Evolutionary conservation across 345 rosid genomes (phyloP), one percentile per base, ranked within the genome.

Genomic region (Mercurialis annua): DNA sequence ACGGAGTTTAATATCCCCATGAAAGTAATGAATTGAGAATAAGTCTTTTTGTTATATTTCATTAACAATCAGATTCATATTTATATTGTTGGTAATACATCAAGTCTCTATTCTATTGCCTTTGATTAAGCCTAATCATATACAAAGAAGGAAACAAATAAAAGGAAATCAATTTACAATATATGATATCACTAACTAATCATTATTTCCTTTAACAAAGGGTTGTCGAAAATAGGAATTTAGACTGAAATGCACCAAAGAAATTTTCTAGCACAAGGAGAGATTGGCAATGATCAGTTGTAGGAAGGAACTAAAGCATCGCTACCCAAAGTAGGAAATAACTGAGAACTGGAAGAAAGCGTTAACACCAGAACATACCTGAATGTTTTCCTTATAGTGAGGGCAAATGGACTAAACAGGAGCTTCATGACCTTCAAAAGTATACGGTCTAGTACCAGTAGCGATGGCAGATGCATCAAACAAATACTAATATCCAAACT

Each of bases 381-480:
- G 97, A 76, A 90, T 90, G 75, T 83, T 90, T 73, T 90, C 94
- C 78, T 90, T 90, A 75, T 87, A 81, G 72, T 89, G 92, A 62
- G 96, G 96, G 72, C 92, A 89, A 63, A 89, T 83, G 75, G 96
- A 90, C 80, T 87, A 87, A 56, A 90, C 96, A 78, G 92, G 87
- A 68, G 96, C 96, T 72, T 87, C 96, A 50, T 90, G 96, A 58
- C 96, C 96, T 84, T 90, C 92, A 84, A 90, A 90, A 48, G 80
- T 87, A 77, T 87, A 81, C 52, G 82, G 85, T 68, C 72, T 87
- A 31, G 82, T 74, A 70, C 96, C 96, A 52, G 73, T 84, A 57
- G 77, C 76, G 81, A 93, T 93, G 83, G 98, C 66, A 94, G 84
- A 62, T 90, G 84, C 90, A 85, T 78, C 2, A 98, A 81, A 77